Base-by-base conservation (phyloP, 148 eudicot species). In the Diospyros lotus region DNA sequence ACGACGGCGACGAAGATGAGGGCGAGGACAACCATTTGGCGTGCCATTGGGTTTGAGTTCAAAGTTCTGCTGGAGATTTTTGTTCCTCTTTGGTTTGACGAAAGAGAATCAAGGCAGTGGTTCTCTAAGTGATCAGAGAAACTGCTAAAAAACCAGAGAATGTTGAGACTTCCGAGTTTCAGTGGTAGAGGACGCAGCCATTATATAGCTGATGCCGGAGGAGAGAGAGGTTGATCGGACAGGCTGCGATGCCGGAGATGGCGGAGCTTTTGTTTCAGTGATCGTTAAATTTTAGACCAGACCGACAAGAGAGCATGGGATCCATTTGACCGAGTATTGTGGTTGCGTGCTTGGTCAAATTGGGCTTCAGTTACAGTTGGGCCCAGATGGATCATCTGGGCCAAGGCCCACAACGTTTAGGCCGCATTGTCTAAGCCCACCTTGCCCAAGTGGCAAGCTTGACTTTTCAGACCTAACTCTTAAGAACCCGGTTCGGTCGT, bases 61-160 rank as follows among this genome's bases (percentile, higher is more conserved):
- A 28, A 5, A 4, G 7, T 50, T 50, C 43, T 13, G 40, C 39
- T 44, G 2, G 3, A 13, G 38, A 28, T 18, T 58, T 5, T 41
- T 0, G 6, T 2, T 10, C 2, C 9, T 6, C 41, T 40, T 1
- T 12, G 60, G 18, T 50, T 64, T 2, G 28, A 9, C 9, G 61
- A 65, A 52, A 56, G 43, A 9, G 7, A 65, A 39, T 1, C 4
- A 58, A 2, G 3, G 68, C 76, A 73, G 69, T 77, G 52, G 0
- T 77, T 69, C 74, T 77, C 79, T 62, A 69, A 13, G 9, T 53
- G 2, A 53, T n/a, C n/a, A n/a, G n/a, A n/a, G n/a, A n/a, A n/a
- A n/a, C n/a, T n/a, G n/a, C n/a, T n/a, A n/a, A n/a, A n/a, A n/a
- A n/a, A n/a, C n/a, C n/a, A n/a, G n/a, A n/a, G n/a, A n/a, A n/a